Conservation (phyloP, 2,329 filamentous ascomycete species). For the Chaetothyriales sp. region DNA sequence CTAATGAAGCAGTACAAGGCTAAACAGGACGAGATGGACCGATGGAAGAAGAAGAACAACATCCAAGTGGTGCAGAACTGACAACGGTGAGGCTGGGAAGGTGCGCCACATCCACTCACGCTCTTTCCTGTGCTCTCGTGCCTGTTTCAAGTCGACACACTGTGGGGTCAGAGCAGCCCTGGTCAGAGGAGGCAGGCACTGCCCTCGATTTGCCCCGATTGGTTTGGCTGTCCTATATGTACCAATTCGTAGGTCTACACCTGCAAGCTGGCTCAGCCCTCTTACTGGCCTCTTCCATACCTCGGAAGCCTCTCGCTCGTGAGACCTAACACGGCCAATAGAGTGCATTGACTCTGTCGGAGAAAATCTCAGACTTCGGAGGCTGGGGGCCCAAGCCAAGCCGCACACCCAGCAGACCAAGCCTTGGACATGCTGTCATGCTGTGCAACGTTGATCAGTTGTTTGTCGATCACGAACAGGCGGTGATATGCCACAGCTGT, state of each 20-base stretch:
- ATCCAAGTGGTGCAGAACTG: conserved; percentile 33
- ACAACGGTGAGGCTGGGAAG: neutral
- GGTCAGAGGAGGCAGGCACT: neutral
- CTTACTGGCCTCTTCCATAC: too few species aligned
- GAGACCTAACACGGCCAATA: too few species aligned
- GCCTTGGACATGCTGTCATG: too few species aligned
- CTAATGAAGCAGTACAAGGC: conserved; percentile 90
- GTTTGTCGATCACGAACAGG: too few species aligned
- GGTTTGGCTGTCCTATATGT: neutral
- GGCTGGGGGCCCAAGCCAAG: too few species aligned
- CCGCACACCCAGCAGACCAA: too few species aligned
- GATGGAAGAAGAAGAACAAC: conserved; percentile 61
- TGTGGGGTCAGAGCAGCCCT: neutral
- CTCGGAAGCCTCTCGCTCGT: too few species aligned
- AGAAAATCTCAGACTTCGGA: too few species aligned
- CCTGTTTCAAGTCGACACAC: neutral
- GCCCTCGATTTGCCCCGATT: neutral
- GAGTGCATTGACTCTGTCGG: too few species aligned
- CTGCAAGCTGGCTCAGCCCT: neutral
- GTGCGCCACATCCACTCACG: neutral
- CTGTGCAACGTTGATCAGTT: too few species aligned
- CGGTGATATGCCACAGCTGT: too few species aligned
- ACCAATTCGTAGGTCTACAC: neutral
- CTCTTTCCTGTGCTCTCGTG: neutral
- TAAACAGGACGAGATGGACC: conserved; percentile 90